phyloP scores from a whole-genome alignment of 2,329 filamentous ascomycete species.

The Cytospora mali region DNA sequence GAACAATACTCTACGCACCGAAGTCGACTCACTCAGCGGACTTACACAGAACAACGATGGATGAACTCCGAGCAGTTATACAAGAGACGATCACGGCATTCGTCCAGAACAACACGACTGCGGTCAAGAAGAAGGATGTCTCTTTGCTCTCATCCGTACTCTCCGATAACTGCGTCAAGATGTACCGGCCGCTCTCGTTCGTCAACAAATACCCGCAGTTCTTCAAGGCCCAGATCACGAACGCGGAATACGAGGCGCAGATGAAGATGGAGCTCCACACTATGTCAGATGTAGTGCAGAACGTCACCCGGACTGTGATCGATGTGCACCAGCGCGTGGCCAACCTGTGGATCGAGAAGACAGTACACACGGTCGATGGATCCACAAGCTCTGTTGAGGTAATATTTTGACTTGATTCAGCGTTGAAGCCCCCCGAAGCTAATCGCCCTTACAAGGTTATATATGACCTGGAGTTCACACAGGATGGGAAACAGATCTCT shows the following conservation, averaged over 20 bases:
- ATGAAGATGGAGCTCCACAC: conserved; percentile 25
- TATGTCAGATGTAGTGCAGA: conserved; percentile 28
- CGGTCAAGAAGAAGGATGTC: conserved; percentile 28
- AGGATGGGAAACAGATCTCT: conserved; percentile 29
- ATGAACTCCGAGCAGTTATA: conserved; percentile 12
- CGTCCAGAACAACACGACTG: conserved; percentile 30
- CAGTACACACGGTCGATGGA: conserved; percentile 24
- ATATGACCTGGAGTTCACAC: conserved; percentile 30
- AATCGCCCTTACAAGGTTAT: conserved; percentile 14
- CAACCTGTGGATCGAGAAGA: conserved; percentile 31
- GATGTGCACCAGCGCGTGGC: conserved; percentile 23
- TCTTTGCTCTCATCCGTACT: conserved; percentile 29
- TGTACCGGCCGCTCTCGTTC: conserved; percentile 31
- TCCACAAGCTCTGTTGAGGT: conserved; percentile 28
- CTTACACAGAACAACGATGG: conserved; percentile 5
- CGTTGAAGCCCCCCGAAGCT: not conserved
- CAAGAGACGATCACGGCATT: conserved; percentile 21
- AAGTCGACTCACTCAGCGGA: not conserved
- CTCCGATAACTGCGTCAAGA: conserved; percentile 29
- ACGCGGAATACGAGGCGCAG: conserved; percentile 33
- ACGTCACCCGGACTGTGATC: conserved; percentile 30
- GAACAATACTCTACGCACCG: not conserved
- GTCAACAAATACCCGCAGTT: conserved; percentile 30
- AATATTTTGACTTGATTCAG: not conserved
- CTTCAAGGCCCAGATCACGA: conserved; percentile 31